Conservation (phyloP, 2,329 filamentous ascomycete genomes). For the Exophiala calicioides region DNA sequence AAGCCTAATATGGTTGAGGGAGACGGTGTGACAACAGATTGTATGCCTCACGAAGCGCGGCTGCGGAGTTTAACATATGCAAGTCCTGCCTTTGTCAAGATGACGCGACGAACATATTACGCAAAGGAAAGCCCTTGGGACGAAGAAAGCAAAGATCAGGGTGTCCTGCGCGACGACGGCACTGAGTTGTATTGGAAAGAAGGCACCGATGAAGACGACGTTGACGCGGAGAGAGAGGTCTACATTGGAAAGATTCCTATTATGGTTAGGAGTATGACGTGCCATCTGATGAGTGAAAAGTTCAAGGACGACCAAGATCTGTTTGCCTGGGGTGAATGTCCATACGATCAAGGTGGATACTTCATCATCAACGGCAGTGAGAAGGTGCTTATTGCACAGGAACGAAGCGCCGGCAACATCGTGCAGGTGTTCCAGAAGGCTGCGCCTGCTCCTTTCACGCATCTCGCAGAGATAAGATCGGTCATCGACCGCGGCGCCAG, state of each 20-base stretch:
- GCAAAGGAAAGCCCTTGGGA: slow-evolving; percentile 75
- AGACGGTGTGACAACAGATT: slow-evolving; percentile 80
- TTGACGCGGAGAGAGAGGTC: slow-evolving; percentile 66
- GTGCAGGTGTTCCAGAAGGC: slow-evolving; percentile 99
- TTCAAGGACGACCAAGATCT: slow-evolving; percentile 71
- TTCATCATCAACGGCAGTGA: slow-evolving; percentile 99
- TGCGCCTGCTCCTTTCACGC: slow-evolving; percentile 84
- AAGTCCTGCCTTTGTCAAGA: slow-evolving; percentile 84
- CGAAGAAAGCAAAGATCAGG: slow-evolving; percentile 63
- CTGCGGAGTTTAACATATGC: slow-evolving; percentile 95
- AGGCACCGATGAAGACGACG: slow-evolving; percentile 50
- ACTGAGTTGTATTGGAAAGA: slow-evolving; percentile 35
- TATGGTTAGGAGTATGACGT: slow-evolving; percentile 97
- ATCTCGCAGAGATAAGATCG: slow-evolving; percentile 93
- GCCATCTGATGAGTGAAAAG: slow-evolving; percentile 60
- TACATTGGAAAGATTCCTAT: slow-evolving; percentile 96
- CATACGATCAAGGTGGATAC: slow-evolving; percentile 97
- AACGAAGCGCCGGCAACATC: slow-evolving; percentile 96
- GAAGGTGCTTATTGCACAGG: slow-evolving; percentile 96
- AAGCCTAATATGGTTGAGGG: slow-evolving; percentile 90
- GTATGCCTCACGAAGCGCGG: slow-evolving; percentile 92
- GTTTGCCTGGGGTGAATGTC: slow-evolving; percentile 92
- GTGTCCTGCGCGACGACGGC: slow-evolving; percentile 45
- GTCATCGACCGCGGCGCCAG: slow-evolving; percentile 94
- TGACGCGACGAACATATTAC: slow-evolving; percentile 80